These are phyloP conservation scores for Phalaenopsis hybrid DNA, from an alignment of 116 monocot species.

Conservation along the genomic window DNA sequence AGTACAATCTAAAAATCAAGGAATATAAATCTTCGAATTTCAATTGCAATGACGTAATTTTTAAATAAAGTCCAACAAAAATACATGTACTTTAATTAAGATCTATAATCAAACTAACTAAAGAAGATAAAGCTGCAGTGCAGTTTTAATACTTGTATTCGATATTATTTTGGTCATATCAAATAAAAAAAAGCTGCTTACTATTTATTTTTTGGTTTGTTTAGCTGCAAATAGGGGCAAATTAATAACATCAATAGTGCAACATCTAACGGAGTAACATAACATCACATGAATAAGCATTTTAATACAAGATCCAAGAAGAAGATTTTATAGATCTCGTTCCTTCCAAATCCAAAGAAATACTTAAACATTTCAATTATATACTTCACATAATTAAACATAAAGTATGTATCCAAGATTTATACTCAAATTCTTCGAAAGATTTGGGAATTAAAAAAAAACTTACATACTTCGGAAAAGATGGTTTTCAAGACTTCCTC, in stretches of 20 bases:
- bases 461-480: slow-evolving; percentile 13
- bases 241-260: not conserved
- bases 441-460: slow-evolving; percentile 1
- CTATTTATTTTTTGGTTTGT: not conserved
- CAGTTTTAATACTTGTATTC: no score
- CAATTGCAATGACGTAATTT: no score
- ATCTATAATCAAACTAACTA: not conserved
- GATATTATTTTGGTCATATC: not conserved
- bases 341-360: not conserved
- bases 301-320: not conserved
- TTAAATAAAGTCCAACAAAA: no score
- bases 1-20: no score
- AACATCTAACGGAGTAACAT: not conserved
- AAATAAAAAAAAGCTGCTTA: not conserved
- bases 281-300: not conserved
- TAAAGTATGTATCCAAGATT: not conserved
- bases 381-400: not conserved
- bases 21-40: no score
- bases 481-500: slow-evolving; percentile 19
- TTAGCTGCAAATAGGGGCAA: not conserved
- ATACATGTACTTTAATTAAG: no score
- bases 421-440: slow-evolving; percentile 4
- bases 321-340: not conserved
- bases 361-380: not conserved
- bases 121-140: not conserved